Evolutionary conservation across 2,329 filamentous ascomycete species (phyloP).

Genomic region (Graphilbum fragrans): DNA sequence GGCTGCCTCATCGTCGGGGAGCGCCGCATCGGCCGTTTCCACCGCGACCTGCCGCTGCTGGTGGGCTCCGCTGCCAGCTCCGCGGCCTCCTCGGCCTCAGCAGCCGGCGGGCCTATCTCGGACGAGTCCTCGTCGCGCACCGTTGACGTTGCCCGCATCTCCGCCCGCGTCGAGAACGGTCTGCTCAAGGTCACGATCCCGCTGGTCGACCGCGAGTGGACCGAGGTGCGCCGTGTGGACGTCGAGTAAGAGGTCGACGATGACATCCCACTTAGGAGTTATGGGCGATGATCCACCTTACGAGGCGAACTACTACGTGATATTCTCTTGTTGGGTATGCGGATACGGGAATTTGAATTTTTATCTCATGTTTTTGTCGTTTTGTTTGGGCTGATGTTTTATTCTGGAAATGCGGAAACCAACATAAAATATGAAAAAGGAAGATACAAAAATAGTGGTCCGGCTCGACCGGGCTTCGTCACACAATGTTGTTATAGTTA

Average conservation of each 20-base stretch:
- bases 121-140: constrained; percentile 38
- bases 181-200: constrained; percentile 66
- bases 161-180: constrained; percentile 68
- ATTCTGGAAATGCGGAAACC: too few species aligned
- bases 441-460: too few species aligned
- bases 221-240: constrained; percentile 48
- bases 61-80: constrained; percentile 15
- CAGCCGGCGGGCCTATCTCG: constrained; percentile 31
- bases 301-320: not conserved
- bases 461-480: too few species aligned
- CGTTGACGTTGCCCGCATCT: constrained; percentile 56
- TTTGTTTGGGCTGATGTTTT: too few species aligned
- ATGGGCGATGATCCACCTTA: not conserved
- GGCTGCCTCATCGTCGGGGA: constrained; percentile 51
- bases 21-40: constrained; percentile 63
- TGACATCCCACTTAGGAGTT: not conserved
- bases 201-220: constrained; percentile 56
- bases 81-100: not conserved
- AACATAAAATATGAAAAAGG: too few species aligned
- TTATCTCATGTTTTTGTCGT: not conserved
- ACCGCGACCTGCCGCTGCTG: constrained; percentile 54
- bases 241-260: constrained; percentile 28
- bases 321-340: not conserved
- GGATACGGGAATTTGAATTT: not conserved
- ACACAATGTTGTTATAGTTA: too few species aligned